phyloP scores from a whole-genome alignment of 768 basidiomycete species.

The Pilatotrama ljubarskyi region DNA sequence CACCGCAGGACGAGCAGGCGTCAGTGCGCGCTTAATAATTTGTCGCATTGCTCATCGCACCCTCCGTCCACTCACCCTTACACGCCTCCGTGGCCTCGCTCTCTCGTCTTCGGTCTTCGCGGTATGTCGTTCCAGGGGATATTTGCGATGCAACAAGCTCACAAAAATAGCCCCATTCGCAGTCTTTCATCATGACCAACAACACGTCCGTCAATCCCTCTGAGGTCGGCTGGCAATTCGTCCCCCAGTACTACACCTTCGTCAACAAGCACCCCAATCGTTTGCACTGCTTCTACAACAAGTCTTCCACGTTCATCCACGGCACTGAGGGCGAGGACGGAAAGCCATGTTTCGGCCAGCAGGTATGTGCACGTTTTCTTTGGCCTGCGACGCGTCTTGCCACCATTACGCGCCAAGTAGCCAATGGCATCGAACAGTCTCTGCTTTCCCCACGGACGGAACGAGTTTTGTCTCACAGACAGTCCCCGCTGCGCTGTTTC shows the following conservation, averaged over 20 bases:
- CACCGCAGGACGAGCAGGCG: slow-evolving; percentile 9
- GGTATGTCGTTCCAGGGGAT: slow-evolving; percentile 32
- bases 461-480: too few species aligned
- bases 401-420: slow-evolving; percentile 2
- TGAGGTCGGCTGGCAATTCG: slow-evolving; percentile 99
- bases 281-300: slow-evolving; percentile 98
- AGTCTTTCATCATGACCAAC: slow-evolving; percentile 30
- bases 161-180: slow-evolving; percentile 10
- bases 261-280: slow-evolving; percentile 97
- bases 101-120: slow-evolving; percentile 24
- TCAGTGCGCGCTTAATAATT: slow-evolving; percentile 29
- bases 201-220: slow-evolving; percentile 64
- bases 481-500: too few species aligned
- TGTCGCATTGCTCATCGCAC: slow-evolving; percentile 27
- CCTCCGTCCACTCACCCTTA: slow-evolving; percentile 23
- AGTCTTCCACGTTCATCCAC: slow-evolving; percentile 95
- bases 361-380: slow-evolving; percentile 52
- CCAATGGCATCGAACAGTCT: not conserved
- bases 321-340: slow-evolving; percentile 96
- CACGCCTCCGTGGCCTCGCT: slow-evolving; percentile 31
- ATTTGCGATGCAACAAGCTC: slow-evolving; percentile 22
- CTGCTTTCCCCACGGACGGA: too few species aligned
- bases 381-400: slow-evolving; percentile 11
- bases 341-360: slow-evolving; percentile 88
- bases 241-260: slow-evolving; percentile 98